phyloP scores from a whole-genome alignment of 345 rosid genomes.

The Rhodamnia rubescens region DNA sequence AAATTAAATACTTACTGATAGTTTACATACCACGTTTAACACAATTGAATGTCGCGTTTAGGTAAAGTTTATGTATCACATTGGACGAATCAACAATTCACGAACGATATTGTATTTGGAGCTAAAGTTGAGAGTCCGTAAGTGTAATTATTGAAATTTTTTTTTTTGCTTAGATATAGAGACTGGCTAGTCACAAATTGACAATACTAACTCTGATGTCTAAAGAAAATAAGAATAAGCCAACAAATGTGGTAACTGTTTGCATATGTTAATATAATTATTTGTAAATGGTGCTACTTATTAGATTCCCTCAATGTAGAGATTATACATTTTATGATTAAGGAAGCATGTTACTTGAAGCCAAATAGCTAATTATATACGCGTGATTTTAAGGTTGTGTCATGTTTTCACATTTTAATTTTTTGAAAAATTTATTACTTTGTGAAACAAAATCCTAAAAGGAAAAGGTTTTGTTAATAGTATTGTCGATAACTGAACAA shows the following conservation, averaged over 20 bases:
- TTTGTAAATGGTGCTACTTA: not conserved
- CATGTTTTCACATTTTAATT: not conserved
- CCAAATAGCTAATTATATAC: no score
- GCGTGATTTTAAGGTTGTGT: not conserved
- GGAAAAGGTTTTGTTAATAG: rapidly evolving
- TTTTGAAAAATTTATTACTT: no score
- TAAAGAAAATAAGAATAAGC: rapidly evolving
- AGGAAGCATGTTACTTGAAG: not conserved
- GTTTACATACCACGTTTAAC: rapidly evolving
- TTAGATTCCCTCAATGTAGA: not conserved
- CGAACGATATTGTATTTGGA: rapidly evolving
- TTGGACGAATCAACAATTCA: not conserved
- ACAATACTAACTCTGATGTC: not conserved
- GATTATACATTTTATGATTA: not conserved
- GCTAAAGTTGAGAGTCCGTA: not conserved
- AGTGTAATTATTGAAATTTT: not conserved
- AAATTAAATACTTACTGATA: rapidly evolving
- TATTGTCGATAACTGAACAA: rapidly evolving
- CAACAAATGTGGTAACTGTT: not conserved
- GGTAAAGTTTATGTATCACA: rapidly evolving
- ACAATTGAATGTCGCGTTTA: rapidly evolving
- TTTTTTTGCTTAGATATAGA: not conserved
- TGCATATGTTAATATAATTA: not conserved
- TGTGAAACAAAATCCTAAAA: not conserved
- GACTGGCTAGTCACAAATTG: not conserved